Conservation (phyloP, 495 filamentous ascomycete genomes). For the Lineolata rhizophorae region DNA sequence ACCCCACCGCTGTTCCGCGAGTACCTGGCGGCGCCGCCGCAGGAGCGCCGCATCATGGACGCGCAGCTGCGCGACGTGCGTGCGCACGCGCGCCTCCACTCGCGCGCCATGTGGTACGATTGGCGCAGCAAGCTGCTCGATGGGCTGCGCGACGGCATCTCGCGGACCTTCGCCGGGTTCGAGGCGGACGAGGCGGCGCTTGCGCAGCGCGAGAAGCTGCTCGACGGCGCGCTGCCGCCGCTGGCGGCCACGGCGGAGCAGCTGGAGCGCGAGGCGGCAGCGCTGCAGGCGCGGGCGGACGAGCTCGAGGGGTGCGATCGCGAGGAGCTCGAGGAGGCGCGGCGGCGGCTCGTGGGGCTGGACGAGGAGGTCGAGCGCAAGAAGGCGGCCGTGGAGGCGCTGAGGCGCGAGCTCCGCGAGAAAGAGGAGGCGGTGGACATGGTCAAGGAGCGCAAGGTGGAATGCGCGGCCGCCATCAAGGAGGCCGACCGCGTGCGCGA, state of each 20-base stretch:
- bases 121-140: slow-evolving; percentile 87
- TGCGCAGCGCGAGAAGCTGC: slow-evolving; percentile 37
- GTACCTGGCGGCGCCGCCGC: slow-evolving; percentile 71
- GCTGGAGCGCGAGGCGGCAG: slow-evolving; percentile 36
- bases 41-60: slow-evolving; percentile 70
- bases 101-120: slow-evolving; percentile 92
- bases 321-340: slow-evolving; percentile 44
- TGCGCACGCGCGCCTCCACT: slow-evolving; percentile 67
- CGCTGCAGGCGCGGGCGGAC: slow-evolving; percentile 44
- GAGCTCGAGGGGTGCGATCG: slow-evolving; percentile 65
- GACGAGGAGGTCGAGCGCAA: slow-evolving; percentile 51
- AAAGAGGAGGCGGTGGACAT: slow-evolving; percentile 37
- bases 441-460: slow-evolving; percentile 39
- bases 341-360: slow-evolving; percentile 36
- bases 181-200: slow-evolving; percentile 48
- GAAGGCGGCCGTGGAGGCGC: slow-evolving; percentile 34
- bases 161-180: slow-evolving; percentile 55
- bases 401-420: slow-evolving; percentile 38
- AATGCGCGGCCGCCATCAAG: slow-evolving; percentile 48
- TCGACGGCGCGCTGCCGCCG: slow-evolving; percentile 40
- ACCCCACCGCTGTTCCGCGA: slow-evolving; percentile 82
- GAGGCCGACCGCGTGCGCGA: slow-evolving; percentile 70
- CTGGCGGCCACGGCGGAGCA: slow-evolving; percentile 33
- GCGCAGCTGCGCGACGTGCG: slow-evolving; percentile 94
- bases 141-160: slow-evolving; percentile 56